Base-by-base conservation (phyloP, 2,329 filamentous ascomycete species). In the Scedosporium aurantiacum region DNA sequence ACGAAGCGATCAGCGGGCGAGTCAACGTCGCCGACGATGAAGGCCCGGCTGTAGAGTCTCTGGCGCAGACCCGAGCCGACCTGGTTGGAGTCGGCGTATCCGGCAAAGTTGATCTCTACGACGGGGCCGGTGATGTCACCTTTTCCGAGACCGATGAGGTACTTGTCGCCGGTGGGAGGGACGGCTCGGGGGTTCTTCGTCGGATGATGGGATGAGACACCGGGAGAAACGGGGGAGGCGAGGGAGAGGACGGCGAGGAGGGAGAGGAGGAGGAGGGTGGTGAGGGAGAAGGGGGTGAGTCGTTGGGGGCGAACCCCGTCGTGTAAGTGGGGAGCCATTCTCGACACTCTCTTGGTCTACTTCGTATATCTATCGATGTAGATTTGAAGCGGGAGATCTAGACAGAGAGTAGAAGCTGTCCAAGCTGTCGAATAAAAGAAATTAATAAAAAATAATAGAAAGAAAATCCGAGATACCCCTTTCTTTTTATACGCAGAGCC, bases 21-120 rank as follows among this genome's bases (percentile, higher is more conserved):
- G 32, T 81, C 75, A 0, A 84, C 74, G 68, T 88, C 84, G 60
- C 88, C 91, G 60, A 96, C 77, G 66, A 96, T 93, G 73, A 96
- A 96, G 32, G 92, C 87, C 61, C 92, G 86, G 16, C 90, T 90
- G 73, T 92, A 92, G 23, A 96, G 78, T 61, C 92, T 82, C 74
- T 97, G 92, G 54, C 91, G 86, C 57, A 97, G 76, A 27, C 92
- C 92, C 5, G 84, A 85, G 55, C 92, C 92, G n/a, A 89, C 74
- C 73, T 97, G 92, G 52, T 82, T 82, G 14, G 84, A 78, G 70
- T 90, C 85, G 28, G 91, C 91, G 75, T 96, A 96, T 64, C 92
- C 92, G 80, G 92, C 94, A 73, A 96, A 82, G 70, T 90, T 91
- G 73, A 96, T 85, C 73, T 96, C 91, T 28, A 93, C 91, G 4